Conservation (phyloP, 208 protist genomes). For the Trypanosoma brucei region DNA sequence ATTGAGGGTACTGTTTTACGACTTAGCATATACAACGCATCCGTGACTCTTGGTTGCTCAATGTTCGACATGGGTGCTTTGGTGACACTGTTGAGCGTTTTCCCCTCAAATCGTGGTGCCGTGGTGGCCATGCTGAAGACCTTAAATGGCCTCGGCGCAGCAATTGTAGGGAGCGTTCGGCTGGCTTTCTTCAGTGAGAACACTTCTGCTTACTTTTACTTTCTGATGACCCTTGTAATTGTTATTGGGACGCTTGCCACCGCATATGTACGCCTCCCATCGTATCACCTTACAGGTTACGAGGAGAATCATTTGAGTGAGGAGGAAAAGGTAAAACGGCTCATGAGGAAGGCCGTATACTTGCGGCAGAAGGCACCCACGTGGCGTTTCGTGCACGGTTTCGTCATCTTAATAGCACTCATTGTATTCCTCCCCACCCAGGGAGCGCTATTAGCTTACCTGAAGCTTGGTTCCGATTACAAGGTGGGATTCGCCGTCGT, state of each 20-base stretch:
- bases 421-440: conserved; percentile 55
- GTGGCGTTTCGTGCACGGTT: conserved; percentile 53
- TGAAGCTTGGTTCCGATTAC: conserved; percentile 22
- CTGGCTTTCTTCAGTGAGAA: conserved; percentile 52
- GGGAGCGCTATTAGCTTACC: conserved; percentile 39
- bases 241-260: conserved; percentile 33
- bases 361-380: conserved; percentile 57
- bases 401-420: conserved; percentile 42
- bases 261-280: conserved; percentile 53
- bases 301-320: conserved; percentile 39
- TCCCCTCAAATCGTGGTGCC: conserved; percentile 35
- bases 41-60: conserved; percentile 40
- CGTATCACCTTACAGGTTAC: conserved; percentile 70
- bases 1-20: conserved; percentile 38
- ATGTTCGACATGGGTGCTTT: conserved; percentile 43
- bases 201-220: conserved; percentile 12
- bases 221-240: conserved; percentile 25
- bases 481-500: conserved; percentile 37
- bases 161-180: conserved; percentile 53
- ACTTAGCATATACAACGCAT: conserved; percentile 38
- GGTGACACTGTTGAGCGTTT: neutral
- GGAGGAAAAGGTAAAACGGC: conserved; percentile 23
- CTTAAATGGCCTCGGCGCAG: conserved; percentile 64
- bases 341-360: conserved; percentile 41
- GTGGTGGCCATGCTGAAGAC: conserved; percentile 79